Percentiles rank a stretch among this genome's conserved stretches.
Conservation (phyloP, 2,329 filamentous ascomycete genomes). For the Emmonsiellopsis sp. region DNA sequence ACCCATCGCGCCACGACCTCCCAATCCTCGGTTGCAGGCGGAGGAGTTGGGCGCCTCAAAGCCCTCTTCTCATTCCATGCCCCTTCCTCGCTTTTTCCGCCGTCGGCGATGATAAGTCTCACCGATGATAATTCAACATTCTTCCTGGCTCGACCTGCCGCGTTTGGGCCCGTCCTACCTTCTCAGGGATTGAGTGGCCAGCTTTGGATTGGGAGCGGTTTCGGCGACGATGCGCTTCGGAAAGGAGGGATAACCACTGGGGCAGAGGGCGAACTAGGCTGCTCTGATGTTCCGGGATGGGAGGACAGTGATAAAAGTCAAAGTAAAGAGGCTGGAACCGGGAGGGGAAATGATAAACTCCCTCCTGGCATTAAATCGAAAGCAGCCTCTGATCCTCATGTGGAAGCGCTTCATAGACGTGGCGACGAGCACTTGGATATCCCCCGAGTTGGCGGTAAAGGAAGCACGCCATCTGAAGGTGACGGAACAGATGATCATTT, state of each 20-base stretch:
- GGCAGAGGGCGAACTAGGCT: slow-evolving; percentile 79
- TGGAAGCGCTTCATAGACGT: background rate
- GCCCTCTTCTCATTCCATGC: slow-evolving; percentile 62
- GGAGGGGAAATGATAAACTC: background rate
- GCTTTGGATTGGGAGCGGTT: slow-evolving; percentile 88
- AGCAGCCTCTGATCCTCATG: background rate
- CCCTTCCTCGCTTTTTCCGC: slow-evolving; percentile 83
- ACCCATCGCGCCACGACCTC: slow-evolving; percentile 29
- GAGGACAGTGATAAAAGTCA: slow-evolving; percentile 46
- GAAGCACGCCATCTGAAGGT: slow-evolving; percentile 33
- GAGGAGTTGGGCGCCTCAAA: slow-evolving; percentile 40
- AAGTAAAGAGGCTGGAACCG: background rate
- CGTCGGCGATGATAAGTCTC: slow-evolving; percentile 89
- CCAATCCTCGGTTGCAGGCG: slow-evolving; percentile 23
- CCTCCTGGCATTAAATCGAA: background rate
- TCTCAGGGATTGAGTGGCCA: slow-evolving; percentile 72
- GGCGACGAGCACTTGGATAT: background rate
- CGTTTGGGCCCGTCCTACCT: slow-evolving; percentile 77
- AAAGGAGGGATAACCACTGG: slow-evolving; percentile 44
- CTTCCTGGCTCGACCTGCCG: slow-evolving; percentile 85
- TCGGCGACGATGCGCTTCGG: slow-evolving; percentile 66
- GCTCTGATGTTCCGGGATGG: slow-evolving; percentile 91
- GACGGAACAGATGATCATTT: slow-evolving; percentile 84
- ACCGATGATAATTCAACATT: slow-evolving; percentile 98
- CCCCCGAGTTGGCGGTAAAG: background rate